These are phyloP conservation scores for Capronia coronata DNA, from an alignment of 2,329 filamentous ascomycete genomes.

Conservation along the genomic window DNA sequence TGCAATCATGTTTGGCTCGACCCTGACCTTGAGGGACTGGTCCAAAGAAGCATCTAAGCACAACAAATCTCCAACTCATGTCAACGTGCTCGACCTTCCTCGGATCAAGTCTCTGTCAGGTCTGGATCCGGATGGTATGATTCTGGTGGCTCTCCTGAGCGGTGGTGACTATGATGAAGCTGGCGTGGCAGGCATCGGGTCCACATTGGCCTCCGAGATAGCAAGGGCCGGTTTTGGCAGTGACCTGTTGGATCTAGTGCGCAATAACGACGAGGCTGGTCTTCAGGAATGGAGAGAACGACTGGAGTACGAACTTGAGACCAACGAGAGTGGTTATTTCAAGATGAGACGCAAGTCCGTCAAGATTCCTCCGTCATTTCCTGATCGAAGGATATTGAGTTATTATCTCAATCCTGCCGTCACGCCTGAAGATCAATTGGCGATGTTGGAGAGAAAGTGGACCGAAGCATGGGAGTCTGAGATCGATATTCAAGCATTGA, in stretches of 20 bases:
- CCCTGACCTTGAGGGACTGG: conserved; percentile 72
- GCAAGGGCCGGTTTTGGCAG: conserved; percentile 80
- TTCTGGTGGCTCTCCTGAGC: conserved; percentile 87
- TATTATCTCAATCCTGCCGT: conserved; percentile 87
- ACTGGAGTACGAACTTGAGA: conserved; percentile 67
- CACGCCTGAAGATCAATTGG: conserved; percentile 55
- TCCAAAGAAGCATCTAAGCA: conserved; percentile 62
- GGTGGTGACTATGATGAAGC: conserved; percentile 90
- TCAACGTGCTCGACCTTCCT: conserved; percentile 68
- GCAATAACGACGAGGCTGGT: conserved; percentile 28
- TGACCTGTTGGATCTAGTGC: conserved; percentile 31
- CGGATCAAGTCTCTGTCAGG: conserved; percentile 53
- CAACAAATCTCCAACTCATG: conserved; percentile 70
- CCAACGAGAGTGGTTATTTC: conserved; percentile 80
- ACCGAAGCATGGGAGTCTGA: conserved; percentile 41
- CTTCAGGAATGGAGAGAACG: conserved; percentile 60
- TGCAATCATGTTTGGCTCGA: conserved; percentile 93
- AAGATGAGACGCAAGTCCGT: conserved; percentile 66
- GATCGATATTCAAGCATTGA: conserved; percentile 60
- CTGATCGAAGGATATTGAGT: conserved; percentile 67
- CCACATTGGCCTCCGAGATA: conserved; percentile 83
- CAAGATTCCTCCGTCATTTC: conserved; percentile 72
- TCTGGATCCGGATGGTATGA: conserved; percentile 80
- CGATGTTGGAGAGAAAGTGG: conserved; percentile 51
- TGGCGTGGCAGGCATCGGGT: conserved; percentile 79